Evolutionary conservation across 306 rosid genomes (phyloP).

Genomic region (Fagus sylvatica): DNA sequence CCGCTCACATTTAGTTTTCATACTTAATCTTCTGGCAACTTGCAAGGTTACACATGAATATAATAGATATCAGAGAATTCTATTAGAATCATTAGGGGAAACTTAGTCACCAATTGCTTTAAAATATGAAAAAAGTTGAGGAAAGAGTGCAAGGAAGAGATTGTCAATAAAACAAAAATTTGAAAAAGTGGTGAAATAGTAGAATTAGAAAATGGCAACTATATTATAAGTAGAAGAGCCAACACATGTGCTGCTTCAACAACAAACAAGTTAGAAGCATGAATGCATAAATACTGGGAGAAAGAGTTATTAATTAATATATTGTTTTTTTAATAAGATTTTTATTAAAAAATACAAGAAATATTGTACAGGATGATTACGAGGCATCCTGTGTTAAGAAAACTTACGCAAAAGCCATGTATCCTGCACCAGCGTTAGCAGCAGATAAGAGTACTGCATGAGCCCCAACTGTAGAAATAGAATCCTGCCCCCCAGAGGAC

Average conservation of each 20-base stretch:
- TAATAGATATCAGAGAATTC: background rate
- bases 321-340: too few relatives aligned
- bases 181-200: background rate
- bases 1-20: background rate
- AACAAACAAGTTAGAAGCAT: background rate
- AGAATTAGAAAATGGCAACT: background rate
- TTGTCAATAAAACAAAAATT: background rate
- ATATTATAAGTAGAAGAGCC: background rate
- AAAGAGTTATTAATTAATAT: background rate
- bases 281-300: background rate
- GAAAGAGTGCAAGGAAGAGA: background rate
- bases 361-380: too few relatives aligned
- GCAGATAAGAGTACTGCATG: slow-evolving; percentile 70
- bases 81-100: background rate
- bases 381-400: background rate
- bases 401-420: slow-evolving; percentile 84
- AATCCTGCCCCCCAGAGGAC: slow-evolving; percentile 62
- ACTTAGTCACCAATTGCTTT: background rate
- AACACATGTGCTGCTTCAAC: background rate
- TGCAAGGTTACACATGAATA: background rate
- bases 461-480: slow-evolving; percentile 60
- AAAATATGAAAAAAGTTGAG: background rate
- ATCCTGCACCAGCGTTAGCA: slow-evolving; percentile 76
- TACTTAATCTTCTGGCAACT: background rate
- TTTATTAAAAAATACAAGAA: too few relatives aligned